Base-by-base conservation (phyloP, 139 green algal genomes). In the Diplosphaera chodatii region DNA sequence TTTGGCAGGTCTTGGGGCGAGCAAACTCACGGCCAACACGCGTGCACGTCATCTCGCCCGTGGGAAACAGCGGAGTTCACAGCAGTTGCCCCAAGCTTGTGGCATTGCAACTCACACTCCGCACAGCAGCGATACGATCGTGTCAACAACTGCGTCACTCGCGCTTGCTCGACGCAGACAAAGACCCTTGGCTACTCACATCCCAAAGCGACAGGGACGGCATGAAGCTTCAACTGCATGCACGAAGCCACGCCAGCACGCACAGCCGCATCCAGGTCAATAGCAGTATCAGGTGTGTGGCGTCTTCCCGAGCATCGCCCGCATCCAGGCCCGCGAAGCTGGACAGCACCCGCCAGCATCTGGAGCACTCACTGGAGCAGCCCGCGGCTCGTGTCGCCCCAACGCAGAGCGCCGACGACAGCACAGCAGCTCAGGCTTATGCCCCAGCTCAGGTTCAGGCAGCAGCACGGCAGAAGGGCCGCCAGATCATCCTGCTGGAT, bases 401-500 rank as follows among this genome's bases (percentile, higher is more conserved):
- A 10, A 34, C 70, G 27, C 21, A 27, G 27, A 16, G 55, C 4
- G 10, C 27, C 55, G 40, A 10, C 4, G 1, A n/a, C 18, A 69
- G 37, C 48, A 3, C 29, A 10, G 27, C 62, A 5, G 41, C 70
- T 4, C 15, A 33, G n/a, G n/a, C n/a, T n/a, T 20, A 15, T 23
- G 4, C 69, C 18, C 5, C 28, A 15, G 2, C 13, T 21, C 4
- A 4, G 3, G 5, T 41, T 74, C 30, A 30, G 15, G 32, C 22
- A 6, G 30, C 30, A 6, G 3, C 63, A 21, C 32, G 40, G 37
- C 32, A 20, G 22, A 69, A 66, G 27, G 23, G 29, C 20, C 64
- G 64, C 16, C 56, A 74, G 1, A 48, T 85, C 30, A 76, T 89
- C 27, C 77, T 90, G 31, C 83, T 89, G 59, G 70, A 79, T 25